A percentile compares a stretch with the other conserved stretches of the same genome.
phyloP scores from a whole-genome alignment of 768 basidiomycete species.

The Phylloporus sp. region DNA sequence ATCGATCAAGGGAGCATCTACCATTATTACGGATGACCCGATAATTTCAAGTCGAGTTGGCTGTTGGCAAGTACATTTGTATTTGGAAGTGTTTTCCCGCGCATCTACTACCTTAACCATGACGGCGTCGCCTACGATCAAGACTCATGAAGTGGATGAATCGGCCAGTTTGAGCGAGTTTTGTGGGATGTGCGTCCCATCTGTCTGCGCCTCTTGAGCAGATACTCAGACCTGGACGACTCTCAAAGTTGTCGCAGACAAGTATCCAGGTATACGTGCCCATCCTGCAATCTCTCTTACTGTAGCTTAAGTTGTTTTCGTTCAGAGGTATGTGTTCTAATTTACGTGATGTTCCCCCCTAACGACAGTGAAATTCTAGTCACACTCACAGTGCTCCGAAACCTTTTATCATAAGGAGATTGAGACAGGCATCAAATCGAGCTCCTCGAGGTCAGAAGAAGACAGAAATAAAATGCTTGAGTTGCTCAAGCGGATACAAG shows the following conservation, averaged over 20 bases:
- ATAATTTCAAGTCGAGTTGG: not conserved
- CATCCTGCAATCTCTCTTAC: conserved; percentile 75
- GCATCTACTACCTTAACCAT: not conserved
- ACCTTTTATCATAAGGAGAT: conserved; percentile 76
- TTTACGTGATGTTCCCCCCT: not conserved
- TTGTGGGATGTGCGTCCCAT: conserved; percentile 44
- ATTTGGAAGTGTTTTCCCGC: not conserved
- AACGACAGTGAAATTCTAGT: conserved; percentile 27
- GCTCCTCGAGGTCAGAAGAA: conserved; percentile 49
- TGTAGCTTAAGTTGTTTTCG: conserved; percentile 81
- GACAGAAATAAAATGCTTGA: conserved; percentile 68
- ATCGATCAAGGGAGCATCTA: conserved; percentile 46
- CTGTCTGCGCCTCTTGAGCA: not conserved
- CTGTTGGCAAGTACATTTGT: too few species aligned
- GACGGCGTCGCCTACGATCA: conserved; percentile 17
- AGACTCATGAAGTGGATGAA: conserved; percentile 15
- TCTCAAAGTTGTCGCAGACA: conserved; percentile 64
- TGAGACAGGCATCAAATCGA: conserved; percentile 55
- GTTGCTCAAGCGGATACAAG: conserved; percentile 68
- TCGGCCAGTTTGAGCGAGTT: conserved; percentile 4
- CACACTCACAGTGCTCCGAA: conserved; percentile 76
- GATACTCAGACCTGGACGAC: conserved; percentile 2
- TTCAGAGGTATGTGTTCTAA: conserved; percentile 48
- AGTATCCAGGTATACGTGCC: conserved; percentile 77
- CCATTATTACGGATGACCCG: conserved; percentile 24